These are phyloP conservation scores for Phytophthora fragariae DNA, from an alignment of 352 stramenopile genomes.

Conservation along the genomic window DNA sequence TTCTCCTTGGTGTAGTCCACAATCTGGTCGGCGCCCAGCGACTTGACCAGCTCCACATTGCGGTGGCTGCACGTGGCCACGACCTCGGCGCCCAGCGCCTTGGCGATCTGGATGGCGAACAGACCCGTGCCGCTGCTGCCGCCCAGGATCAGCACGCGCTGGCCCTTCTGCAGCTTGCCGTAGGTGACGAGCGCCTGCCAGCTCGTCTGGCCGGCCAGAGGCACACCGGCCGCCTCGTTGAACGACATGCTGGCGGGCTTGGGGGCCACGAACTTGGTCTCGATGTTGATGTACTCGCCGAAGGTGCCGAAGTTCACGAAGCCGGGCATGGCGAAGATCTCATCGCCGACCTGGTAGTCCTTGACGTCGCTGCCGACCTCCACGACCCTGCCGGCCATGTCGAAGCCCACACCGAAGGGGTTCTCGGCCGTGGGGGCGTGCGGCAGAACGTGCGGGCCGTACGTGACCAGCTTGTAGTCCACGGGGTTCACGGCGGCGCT, in stretches of 20 bases:
- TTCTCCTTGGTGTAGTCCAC: constrained; percentile 64
- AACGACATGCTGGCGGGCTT: constrained; percentile 55
- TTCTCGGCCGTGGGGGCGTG: constrained; percentile 14
- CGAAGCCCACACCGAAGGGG: constrained; percentile 30
- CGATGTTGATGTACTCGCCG: constrained; percentile 44
- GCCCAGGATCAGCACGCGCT: constrained; percentile 52
- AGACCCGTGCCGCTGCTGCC: constrained; percentile 68
- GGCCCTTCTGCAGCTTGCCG: constrained; percentile 37
- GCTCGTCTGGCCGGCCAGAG: constrained; percentile 25
- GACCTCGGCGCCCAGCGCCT: constrained; percentile 39
- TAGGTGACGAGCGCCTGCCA: constrained; percentile 24
- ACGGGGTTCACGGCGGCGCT: constrained; percentile 43
- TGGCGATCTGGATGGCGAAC: constrained; percentile 69
- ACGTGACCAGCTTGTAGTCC: constrained; percentile 39
- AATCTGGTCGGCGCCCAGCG: constrained; percentile 54
- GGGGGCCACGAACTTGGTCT: constrained; percentile 29
- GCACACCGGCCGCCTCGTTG: constrained; percentile 43
- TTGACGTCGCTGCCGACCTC: constrained; percentile 41
- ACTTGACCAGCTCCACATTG: constrained; percentile 54
- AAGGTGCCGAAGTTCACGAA: constrained; percentile 20
- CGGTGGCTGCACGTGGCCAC: constrained; percentile 49
- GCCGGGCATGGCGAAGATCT: constrained; percentile 39
- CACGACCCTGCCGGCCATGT: constrained; percentile 37
- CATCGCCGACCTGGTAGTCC: constrained; percentile 39
- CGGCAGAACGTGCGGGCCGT: constrained; percentile 20